A percentile compares a stretch with the other conserved stretches of the same genome.
phyloP scores from a whole-genome alignment of 176 grass and related monocot genomes.

The Pontederia crassipes region DNA sequence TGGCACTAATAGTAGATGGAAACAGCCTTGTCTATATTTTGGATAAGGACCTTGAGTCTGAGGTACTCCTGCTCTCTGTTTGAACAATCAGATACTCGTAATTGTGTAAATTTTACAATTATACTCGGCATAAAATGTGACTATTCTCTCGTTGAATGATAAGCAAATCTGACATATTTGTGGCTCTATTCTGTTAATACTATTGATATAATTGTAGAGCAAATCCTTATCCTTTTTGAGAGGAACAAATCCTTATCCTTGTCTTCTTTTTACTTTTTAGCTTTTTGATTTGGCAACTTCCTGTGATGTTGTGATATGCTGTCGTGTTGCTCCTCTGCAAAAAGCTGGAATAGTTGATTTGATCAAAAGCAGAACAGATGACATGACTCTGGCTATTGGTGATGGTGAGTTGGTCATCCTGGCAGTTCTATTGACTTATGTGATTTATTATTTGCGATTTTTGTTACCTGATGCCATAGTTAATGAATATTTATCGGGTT shows the following conservation, averaged over 20 bases:
- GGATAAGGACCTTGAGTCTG: slow-evolving; percentile 84
- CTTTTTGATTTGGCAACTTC: slow-evolving; percentile 10
- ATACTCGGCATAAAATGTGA: no score
- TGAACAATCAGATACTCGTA: neutral
- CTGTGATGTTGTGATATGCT: slow-evolving; percentile 2
- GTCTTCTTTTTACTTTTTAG: slow-evolving; percentile 5
- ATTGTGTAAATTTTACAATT: no score
- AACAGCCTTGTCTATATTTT: slow-evolving; percentile 10
- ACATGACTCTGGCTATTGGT: slow-evolving; percentile 10
- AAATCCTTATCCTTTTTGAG: slow-evolving; percentile 1
- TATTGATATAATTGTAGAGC: slow-evolving; percentile 10
- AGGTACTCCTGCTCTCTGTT: slow-evolving; percentile 35
- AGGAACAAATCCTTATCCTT: neutral
- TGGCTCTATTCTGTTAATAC: no score
- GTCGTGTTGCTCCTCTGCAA: slow-evolving; percentile 20
- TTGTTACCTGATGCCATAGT: neutral
- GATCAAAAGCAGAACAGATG: slow-evolving; percentile 2
- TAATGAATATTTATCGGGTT: neutral
- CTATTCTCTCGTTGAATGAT: no score
- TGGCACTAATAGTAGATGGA: slow-evolving; percentile 18
- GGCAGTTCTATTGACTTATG: slow-evolving; percentile 11
- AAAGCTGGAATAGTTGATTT: slow-evolving; percentile 14
- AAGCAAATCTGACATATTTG: no score
- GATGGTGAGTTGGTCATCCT: slow-evolving; percentile 7
- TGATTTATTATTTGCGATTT: slow-evolving; percentile 13